phyloP scores from a whole-genome alignment of 1,284 basidiomycete species.

The Ceratobasidium sp. region DNA sequence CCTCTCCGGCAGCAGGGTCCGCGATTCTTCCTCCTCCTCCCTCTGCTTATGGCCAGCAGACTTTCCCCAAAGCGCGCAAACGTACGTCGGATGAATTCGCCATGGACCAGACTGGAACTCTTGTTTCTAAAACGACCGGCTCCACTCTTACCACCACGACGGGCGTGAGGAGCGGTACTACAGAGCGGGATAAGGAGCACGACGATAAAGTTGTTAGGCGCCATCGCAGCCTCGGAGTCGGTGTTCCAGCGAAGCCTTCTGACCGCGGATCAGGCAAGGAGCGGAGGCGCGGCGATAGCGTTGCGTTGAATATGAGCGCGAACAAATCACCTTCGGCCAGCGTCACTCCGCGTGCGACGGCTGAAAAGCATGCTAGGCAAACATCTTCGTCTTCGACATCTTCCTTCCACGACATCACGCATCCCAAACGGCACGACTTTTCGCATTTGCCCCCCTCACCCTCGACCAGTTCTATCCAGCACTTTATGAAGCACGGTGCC shows the following conservation, averaged over 20 bases:
- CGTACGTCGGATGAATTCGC: constrained; percentile 83
- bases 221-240: constrained; percentile 73
- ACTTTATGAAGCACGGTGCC: constrained; percentile 63
- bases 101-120: constrained; percentile 67
- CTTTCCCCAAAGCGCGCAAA: constrained; percentile 63
- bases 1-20: constrained; percentile 48
- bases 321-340: constrained; percentile 52
- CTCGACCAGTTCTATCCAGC: constrained; percentile 80
- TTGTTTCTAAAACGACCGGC: constrained; percentile 61
- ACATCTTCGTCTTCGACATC: constrained; percentile 59
- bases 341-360: constrained; percentile 32
- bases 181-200: constrained; percentile 53
- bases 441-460: constrained; percentile 88
- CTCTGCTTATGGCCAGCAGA: constrained; percentile 60
- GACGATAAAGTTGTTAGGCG: constrained; percentile 65
- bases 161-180: constrained; percentile 1
- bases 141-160: constrained; percentile 25
- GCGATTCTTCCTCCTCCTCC: constrained; percentile 49
- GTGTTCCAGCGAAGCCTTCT: constrained; percentile 55
- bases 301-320: constrained; percentile 58
- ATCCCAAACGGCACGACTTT: constrained; percentile 65
- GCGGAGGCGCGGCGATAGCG: constrained; percentile 65
- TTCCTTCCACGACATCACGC: constrained; percentile 60
- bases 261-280: constrained; percentile 62
- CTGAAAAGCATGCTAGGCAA: constrained; percentile 47